phyloP scores from a whole-genome alignment of 352 stramenopile species.

The Salisapilia sapeloensis region DNA sequence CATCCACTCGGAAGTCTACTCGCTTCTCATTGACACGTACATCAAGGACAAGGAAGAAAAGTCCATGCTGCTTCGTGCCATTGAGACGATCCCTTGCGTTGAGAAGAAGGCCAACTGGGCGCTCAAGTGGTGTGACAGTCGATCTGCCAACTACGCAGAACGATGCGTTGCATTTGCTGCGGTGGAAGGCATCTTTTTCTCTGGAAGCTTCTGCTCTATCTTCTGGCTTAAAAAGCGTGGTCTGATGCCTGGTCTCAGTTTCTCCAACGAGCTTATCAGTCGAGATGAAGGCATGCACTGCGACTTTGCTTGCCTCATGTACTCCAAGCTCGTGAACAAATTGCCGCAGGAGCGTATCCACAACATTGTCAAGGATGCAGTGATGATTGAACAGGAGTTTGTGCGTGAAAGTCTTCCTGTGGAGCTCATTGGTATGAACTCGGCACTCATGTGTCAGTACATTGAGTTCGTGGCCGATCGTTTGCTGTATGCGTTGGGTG shows the following conservation, averaged over 20 bases:
- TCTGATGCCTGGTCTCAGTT: constrained; percentile 96
- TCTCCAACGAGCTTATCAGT: constrained; percentile 98
- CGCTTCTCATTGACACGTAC: constrained; percentile 98
- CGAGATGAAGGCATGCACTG: constrained; percentile 97
- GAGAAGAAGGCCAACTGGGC: constrained; percentile 96
- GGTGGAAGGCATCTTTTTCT: constrained; percentile 99
- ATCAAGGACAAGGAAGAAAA: constrained; percentile 94
- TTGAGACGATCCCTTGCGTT: constrained; percentile 96
- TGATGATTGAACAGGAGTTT: constrained; percentile 97
- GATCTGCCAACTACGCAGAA: constrained; percentile 90
- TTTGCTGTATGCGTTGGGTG: constrained; percentile 85
- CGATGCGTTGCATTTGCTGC: constrained; percentile 94
- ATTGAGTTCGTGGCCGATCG: constrained; percentile 98
- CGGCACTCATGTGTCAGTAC: constrained; percentile 95
- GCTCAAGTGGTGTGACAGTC: constrained; percentile 90
- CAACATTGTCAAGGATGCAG: constrained; percentile 91
- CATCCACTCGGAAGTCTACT: constrained; percentile 99
- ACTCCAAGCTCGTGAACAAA: constrained; percentile 96
- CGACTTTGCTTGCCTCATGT: constrained; percentile 98
- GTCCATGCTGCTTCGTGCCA: constrained; percentile 89
- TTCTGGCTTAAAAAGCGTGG: constrained; percentile 99
- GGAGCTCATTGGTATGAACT: constrained; percentile 99
- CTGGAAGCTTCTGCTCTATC: constrained; percentile 96
- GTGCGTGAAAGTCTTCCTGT: constrained; percentile 93
- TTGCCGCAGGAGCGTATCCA: constrained; percentile 84